Conservation (phyloP, 1,284 basidiomycete species). For the Rhodotorula sp. region DNA sequence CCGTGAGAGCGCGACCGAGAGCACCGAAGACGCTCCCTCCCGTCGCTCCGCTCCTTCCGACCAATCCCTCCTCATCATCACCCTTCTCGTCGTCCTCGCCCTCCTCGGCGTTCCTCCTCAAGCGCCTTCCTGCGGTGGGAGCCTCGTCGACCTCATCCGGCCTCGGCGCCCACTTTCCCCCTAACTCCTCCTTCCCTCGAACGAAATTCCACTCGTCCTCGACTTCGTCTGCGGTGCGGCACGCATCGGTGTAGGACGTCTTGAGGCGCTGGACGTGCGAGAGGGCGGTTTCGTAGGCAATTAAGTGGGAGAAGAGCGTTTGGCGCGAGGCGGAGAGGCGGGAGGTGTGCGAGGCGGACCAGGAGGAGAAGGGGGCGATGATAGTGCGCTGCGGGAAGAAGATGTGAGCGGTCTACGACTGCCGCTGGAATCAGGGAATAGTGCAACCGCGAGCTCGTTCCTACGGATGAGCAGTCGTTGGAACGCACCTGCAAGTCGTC, state of each 20-base stretch:
- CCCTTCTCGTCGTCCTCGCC: background rate
- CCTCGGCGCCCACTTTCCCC: background rate
- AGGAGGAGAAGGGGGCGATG: constrained; percentile 31
- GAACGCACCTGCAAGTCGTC: constrained; percentile 29
- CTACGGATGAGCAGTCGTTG: background rate
- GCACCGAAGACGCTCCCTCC: constrained; percentile 21
- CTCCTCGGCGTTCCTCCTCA: background rate
- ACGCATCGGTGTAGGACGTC: constrained; percentile 28
- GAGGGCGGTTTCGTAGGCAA: constrained; percentile 19
- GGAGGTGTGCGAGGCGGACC: constrained; percentile 31
- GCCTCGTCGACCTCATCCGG: background rate
- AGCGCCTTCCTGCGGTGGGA: constrained; percentile 2
- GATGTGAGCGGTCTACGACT: background rate
- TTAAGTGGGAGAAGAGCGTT: constrained; percentile 12
- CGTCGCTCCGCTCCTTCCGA: constrained; percentile 6
- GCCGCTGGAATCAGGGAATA: too few species aligned
- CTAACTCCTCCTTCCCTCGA: constrained; percentile 10
- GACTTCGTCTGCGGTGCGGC: constrained; percentile 18
- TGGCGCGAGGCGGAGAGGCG: constrained; percentile 18
- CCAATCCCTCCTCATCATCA: background rate
- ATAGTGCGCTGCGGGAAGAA: constrained; percentile 12
- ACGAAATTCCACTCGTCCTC: constrained; percentile 37
- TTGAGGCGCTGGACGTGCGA: constrained; percentile 11
- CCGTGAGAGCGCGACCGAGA: constrained; percentile 29
- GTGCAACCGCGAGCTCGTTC: background rate